Evolutionary conservation across 129 eudicot species (phyloP).

Genomic region (Lactuca sativa): DNA sequence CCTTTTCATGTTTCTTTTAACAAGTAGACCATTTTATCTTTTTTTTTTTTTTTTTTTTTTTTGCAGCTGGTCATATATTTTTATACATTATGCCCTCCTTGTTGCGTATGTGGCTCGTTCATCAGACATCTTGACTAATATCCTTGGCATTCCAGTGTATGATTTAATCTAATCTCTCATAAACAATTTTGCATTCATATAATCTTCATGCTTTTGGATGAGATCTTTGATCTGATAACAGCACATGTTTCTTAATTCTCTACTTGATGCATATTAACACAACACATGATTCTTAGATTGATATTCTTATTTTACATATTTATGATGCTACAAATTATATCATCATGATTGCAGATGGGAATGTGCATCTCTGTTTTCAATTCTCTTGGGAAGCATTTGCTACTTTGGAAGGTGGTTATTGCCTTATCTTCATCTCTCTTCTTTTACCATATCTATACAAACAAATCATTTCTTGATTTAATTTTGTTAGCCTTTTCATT

Average conservation of each 20-base stretch:
- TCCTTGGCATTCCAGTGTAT: slow-evolving; percentile 87
- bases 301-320: slow-evolving; percentile 2
- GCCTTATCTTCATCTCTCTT: slow-evolving; percentile 11
- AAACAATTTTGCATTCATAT: slow-evolving; percentile 5
- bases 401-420: slow-evolving; percentile 79
- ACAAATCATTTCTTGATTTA: not conserved
- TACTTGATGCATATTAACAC: not conserved
- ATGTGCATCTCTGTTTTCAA: slow-evolving; percentile 79
- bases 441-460: slow-evolving; percentile 7
- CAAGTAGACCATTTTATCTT: slow-evolving; percentile 13
- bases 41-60: slow-evolving; percentile 25
- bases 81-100: slow-evolving; percentile 96
- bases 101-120: slow-evolving; percentile 99
- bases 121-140: slow-evolving; percentile 81
- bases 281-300: not conserved
- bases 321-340: too few species aligned
- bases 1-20: slow-evolving; percentile 2
- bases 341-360: slow-evolving; percentile 97
- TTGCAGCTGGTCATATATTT: slow-evolving; percentile 94
- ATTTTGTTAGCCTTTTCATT: not conserved
- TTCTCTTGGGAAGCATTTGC: slow-evolving; percentile 78
- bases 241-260: not conserved
- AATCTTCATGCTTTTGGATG: slow-evolving; percentile 19
- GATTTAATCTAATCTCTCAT: slow-evolving; percentile 25
- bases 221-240: slow-evolving; percentile 14